Evolutionary conservation across 805 yeast species (phyloP), one percentile per base, ranked within the genome.

Genomic region (Cyberlindnera japonica): DNA sequence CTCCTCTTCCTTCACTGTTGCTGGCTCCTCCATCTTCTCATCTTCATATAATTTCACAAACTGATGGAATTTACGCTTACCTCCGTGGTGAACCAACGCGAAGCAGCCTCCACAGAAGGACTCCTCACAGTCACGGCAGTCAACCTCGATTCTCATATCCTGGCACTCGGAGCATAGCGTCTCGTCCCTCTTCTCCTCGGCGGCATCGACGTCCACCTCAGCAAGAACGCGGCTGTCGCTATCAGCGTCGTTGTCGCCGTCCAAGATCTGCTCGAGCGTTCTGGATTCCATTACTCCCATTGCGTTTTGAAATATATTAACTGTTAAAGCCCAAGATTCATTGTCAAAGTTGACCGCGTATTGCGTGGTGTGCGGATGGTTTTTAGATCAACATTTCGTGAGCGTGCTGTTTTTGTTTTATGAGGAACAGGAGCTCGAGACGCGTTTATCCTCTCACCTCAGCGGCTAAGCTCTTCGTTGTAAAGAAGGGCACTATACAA

Each of bases 51-150:
- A 37, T 37, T 63, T 62, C 9, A 57, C 52, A 37, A 45, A 61
- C 27, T 59, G 57, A 51, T 79, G 84, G 0, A 47, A 30, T 46
- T 71, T 73, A 50, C 84, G 63, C 40, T 73, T 69, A 14, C 93
- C 93, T 22, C 84, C 81, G 40, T 81, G 69, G 53, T 83, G 93
- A 17, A 81, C 67, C 64, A 81, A 72, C 33, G 69, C 77, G 53
- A 74, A 83, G 55, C 91, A 84, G 3, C 81, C 85, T 22, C 71
- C 68, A 60, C 93, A 83, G 51, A 80, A 83, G 13, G 67, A 67
- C 51, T 83, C 91, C 29, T 72, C 75, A 61, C 93, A 83, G 41
- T 69, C 70, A 23, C 62, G 54, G 59, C 93, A 83, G 26, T 65
- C 58, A n/a, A 79, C 59, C 49, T 81, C 86, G 4, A 75, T 65